Evolutionary conservation across 225 moss, liverwort and hornwort species (phyloP).

Genomic region (Anthoceros angustus): DNA sequence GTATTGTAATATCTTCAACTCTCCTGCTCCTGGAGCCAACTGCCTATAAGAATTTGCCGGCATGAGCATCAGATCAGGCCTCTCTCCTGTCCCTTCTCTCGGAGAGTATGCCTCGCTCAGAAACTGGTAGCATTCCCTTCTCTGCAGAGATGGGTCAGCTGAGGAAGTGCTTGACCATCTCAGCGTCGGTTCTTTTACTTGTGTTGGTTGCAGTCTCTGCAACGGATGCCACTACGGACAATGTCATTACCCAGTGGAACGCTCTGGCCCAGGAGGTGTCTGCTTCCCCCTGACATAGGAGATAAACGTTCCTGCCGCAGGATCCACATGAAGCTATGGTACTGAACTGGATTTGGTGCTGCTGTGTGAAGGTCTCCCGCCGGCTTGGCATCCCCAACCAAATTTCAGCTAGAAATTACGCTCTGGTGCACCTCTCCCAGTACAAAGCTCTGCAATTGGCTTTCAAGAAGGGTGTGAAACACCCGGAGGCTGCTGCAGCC

Average conservation of each 20-base stretch:
- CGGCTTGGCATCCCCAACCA: conserved; percentile 51
- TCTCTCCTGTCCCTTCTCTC: too few species aligned
- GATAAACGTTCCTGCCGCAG: background rate
- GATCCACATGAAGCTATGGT: background rate
- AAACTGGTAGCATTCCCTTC: background rate
- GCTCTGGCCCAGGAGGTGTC: conserved; percentile 37
- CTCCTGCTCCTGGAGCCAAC: too few species aligned
- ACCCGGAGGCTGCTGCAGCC: conserved; percentile 55
- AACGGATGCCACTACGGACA: conserved; percentile 19
- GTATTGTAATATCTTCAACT: too few species aligned
- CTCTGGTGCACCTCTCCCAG: conserved; percentile 46
- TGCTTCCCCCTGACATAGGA: background rate
- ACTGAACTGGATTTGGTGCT: background rate
- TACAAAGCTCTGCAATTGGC: conserved; percentile 64
- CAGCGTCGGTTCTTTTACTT: background rate
- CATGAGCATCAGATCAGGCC: too few species aligned
- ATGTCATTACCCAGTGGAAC: conserved; percentile 70
- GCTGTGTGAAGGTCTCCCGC: conserved; percentile 39
- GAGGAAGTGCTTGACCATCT: background rate
- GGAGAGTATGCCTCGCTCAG: too few species aligned
- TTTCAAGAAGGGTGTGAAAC: conserved; percentile 12
- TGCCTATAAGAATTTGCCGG: too few species aligned
- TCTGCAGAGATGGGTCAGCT: background rate
- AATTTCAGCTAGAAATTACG: conserved; percentile 38
- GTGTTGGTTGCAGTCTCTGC: background rate